Conservation (phyloP, 2,329 filamentous ascomycete genomes). For the Beauveria sp. region DNA sequence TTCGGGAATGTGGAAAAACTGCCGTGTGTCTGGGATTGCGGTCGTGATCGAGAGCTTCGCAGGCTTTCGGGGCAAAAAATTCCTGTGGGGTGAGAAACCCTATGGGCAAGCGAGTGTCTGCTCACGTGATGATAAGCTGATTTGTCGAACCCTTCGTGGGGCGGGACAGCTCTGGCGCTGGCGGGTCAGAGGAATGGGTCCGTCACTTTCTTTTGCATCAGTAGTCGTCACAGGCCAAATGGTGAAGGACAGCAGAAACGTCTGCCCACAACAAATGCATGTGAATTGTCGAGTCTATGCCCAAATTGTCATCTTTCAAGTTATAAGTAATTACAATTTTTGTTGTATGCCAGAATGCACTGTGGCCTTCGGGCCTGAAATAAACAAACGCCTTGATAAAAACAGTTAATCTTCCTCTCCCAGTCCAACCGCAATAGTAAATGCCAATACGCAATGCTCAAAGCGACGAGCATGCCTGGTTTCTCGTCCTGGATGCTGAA, state of each 20-base stretch:
- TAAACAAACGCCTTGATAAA: constrained; percentile 4
- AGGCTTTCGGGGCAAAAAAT: constrained; percentile 25
- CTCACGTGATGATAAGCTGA: constrained; percentile 6
- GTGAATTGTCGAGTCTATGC: not conserved
- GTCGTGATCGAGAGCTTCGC: constrained; percentile 27
- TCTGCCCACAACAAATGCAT: not conserved
- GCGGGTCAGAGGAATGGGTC: too few species aligned
- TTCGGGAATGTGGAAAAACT: constrained; percentile 26
- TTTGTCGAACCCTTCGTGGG: constrained; percentile 3
- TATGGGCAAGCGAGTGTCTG: constrained; percentile 19
- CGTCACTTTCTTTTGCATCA: too few species aligned
- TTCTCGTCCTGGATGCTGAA: constrained; percentile 4
- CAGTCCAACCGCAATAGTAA: not conserved
- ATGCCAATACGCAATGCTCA: constrained; percentile 6
- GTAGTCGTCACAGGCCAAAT: too few species aligned
- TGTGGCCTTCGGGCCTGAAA: not conserved
- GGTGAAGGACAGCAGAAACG: too few species aligned
- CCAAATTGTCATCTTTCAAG: not conserved
- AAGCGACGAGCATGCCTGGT: not conserved
- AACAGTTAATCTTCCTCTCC: not conserved
- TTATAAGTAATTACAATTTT: constrained; percentile 7
- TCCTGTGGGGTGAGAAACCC: constrained; percentile 35
- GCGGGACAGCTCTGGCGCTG: not conserved
- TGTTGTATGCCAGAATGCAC: not conserved
- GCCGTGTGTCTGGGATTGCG: constrained; percentile 29